Conservation (phyloP, 345 rosid species). For the Syzygium oleosum region DNA sequence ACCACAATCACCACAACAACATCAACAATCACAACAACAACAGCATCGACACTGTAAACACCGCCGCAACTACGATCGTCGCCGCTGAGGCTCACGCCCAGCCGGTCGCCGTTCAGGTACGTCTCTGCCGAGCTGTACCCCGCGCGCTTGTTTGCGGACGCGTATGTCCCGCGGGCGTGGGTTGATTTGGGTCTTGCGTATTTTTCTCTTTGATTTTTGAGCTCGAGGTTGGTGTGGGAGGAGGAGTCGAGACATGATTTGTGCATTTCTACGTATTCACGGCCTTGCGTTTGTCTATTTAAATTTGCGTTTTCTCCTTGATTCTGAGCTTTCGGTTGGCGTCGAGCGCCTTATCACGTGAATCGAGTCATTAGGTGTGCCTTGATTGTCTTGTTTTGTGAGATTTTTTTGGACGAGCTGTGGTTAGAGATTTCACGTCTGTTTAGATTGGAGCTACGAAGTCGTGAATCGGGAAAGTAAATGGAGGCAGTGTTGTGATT, state of each 20-base stretch:
- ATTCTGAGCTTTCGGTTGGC: not conserved
- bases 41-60: slow-evolving; percentile 81
- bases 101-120: slow-evolving; percentile 56
- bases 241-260: not conserved
- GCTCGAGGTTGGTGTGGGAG: not conserved
- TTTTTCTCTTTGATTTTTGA: not conserved
- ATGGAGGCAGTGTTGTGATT: not conserved
- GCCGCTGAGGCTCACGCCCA: slow-evolving; percentile 78
- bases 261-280: not conserved
- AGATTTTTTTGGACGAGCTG: not conserved
- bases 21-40: slow-evolving; percentile 2
- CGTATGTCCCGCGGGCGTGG: not conserved
- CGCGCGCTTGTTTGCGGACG: too few relatives aligned
- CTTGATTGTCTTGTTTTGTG: not conserved
- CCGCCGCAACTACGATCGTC: slow-evolving; percentile 93
- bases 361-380: not conserved
- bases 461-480: not conserved
- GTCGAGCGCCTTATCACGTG: not conserved
- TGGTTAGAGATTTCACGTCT: not conserved
- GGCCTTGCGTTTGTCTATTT: not conserved
- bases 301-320: not conserved
- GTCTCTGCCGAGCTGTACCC: not conserved
- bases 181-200: not conserved
- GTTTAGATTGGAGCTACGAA: not conserved
- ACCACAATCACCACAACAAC: not conserved